These are phyloP conservation scores for Chamaecrista fasciculata DNA, from an alignment of 306 rosid genomes.

Conservation along the genomic window DNA sequence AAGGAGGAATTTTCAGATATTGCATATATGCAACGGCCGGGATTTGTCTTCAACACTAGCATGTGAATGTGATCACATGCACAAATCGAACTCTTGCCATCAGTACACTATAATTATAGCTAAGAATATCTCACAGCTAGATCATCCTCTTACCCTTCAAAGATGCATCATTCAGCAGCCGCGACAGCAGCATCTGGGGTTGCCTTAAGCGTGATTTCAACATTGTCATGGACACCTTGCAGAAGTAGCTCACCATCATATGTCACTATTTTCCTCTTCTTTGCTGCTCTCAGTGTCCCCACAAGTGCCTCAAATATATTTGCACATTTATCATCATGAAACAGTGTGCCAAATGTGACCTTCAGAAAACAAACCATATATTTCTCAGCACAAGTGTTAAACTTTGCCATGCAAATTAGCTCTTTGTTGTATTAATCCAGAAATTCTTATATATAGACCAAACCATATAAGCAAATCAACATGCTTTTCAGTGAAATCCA, in stretches of 20 bases:
- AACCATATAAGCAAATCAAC: not conserved
- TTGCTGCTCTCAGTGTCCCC: conserved; percentile 90
- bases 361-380: conserved; percentile 30
- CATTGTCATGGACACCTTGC: conserved; percentile 96
- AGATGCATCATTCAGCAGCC: conserved; percentile 23
- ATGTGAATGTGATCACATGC: not conserved
- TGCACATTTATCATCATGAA: conserved; percentile 81
- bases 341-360: conserved; percentile 88
- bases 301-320: conserved; percentile 92
- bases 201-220: conserved; percentile 75
- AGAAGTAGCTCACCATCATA: conserved; percentile 86
- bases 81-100: not conserved
- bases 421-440: not conserved
- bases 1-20: not conserved
- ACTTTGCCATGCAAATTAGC: not conserved
- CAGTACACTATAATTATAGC: not conserved
- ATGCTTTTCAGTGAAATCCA: not conserved
- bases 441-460: not conserved
- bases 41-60: conserved; percentile 2
- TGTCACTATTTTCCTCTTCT: conserved; percentile 62
- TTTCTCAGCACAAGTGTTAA: conserved; percentile 6
- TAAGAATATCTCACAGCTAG: not conserved
- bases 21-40: not conserved
- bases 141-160: not conserved
- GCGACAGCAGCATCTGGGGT: conserved; percentile 27